Conservation (phyloP, 345 rosid genomes). For the Hibiscus tridactylites region DNA sequence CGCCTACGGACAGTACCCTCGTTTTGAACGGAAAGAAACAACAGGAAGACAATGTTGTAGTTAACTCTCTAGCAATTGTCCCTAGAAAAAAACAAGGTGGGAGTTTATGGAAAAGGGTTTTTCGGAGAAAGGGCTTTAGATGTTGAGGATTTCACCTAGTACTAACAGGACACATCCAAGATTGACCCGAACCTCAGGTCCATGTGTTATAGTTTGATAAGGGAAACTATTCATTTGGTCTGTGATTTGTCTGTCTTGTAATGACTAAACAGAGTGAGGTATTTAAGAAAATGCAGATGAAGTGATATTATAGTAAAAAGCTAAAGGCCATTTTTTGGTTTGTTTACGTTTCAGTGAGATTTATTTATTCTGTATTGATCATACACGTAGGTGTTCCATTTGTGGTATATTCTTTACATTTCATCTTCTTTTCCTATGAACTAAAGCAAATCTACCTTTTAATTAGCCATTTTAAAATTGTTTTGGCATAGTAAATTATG, state of each 20-base stretch:
- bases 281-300: neutral
- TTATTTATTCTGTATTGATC: neutral
- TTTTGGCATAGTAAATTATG: neutral
- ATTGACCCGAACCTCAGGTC: neutral
- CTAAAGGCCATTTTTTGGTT: neutral
- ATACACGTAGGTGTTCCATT: neutral
- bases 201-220: neutral
- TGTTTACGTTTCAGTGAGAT: neutral
- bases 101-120: slow-evolving; percentile 60
- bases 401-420: slow-evolving; percentile 5
- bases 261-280: neutral
- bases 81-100: slow-evolving; percentile 43
- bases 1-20: slow-evolving; percentile 25
- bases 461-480: neutral
- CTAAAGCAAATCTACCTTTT: neutral
- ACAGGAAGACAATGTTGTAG: slow-evolving; percentile 9
- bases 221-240: too few relatives aligned
- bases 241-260: neutral
- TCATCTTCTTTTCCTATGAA: neutral
- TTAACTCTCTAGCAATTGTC: slow-evolving; percentile 44
- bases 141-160: neutral
- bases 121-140: neutral
- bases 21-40: neutral
- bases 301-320: neutral
- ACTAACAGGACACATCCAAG: neutral